Percentiles rank a stretch among this genome's conserved stretches.
phyloP scores from a whole-genome alignment of 495 filamentous ascomycete species.

The Lasiosphaeria miniovina region DNA sequence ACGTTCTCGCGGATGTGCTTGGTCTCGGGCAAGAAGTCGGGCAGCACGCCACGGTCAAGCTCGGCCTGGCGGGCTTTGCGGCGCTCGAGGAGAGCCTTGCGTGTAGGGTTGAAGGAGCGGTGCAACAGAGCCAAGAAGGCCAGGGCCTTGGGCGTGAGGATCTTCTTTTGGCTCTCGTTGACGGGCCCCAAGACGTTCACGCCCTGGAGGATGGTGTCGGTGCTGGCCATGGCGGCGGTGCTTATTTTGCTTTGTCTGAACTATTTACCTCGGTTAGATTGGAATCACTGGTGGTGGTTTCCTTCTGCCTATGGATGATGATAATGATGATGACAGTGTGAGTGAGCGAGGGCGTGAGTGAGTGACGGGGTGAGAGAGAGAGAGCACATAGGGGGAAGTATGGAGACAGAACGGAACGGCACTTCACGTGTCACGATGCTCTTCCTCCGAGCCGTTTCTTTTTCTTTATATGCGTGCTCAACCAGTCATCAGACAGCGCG shows the following conservation, averaged over 20 bases:
- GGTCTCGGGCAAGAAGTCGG: constrained; percentile 95
- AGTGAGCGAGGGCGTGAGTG: too few relatives aligned
- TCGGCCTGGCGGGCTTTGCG: constrained; percentile 86
- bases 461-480: too few relatives aligned
- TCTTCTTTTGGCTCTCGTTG: constrained; percentile 76
- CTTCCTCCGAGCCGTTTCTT: too few relatives aligned
- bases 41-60: constrained; percentile 87
- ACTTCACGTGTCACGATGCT: too few relatives aligned
- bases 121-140: constrained; percentile 94
- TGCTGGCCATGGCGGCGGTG: constrained; percentile 56
- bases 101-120: constrained; percentile 85
- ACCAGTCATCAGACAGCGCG: too few relatives aligned
- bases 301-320: too few relatives aligned
- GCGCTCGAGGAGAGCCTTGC: constrained; percentile 85
- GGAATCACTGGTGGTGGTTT: too few relatives aligned
- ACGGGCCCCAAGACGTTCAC: constrained; percentile 80
- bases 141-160: constrained; percentile 85
- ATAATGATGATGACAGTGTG: too few relatives aligned
- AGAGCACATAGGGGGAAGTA: too few relatives aligned
- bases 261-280: neutral
- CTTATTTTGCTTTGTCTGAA: neutral
- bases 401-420: too few relatives aligned
- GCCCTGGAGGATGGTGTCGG: constrained; percentile 78
- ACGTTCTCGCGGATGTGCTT: constrained; percentile 92
- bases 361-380: too few relatives aligned